phyloP scores from a whole-genome alignment of 495 filamentous ascomycete species.

The Corynascus novoguineensis region DNA sequence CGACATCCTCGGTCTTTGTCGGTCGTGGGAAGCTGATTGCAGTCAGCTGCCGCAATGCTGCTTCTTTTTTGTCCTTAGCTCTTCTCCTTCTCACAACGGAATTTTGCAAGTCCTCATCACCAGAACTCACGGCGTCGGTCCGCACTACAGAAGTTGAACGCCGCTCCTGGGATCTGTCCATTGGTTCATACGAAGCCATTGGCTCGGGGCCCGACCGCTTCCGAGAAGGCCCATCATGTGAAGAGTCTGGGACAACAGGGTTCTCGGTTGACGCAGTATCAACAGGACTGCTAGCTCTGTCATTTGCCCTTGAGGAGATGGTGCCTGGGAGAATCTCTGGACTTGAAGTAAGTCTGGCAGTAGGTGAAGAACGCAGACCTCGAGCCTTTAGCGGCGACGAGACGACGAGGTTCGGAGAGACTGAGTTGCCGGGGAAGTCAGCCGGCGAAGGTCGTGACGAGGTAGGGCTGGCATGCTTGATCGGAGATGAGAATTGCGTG shows the following conservation, averaged over 20 bases:
- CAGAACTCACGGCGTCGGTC: slow-evolving; percentile 4
- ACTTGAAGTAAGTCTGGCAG: slow-evolving; percentile 30
- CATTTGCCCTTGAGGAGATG: slow-evolving; percentile 11
- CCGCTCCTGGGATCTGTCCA: slow-evolving; percentile 33
- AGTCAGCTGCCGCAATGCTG: slow-evolving; percentile 33
- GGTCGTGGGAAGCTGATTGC: slow-evolving; percentile 34
- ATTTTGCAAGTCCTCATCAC: slow-evolving; percentile 23
- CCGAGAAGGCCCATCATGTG: slow-evolving; percentile 7
- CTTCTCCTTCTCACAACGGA: slow-evolving; percentile 16
- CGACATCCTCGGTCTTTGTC: slow-evolving; percentile 26
- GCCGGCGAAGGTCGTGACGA: slow-evolving; percentile 46
- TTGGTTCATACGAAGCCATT: slow-evolving; percentile 30
- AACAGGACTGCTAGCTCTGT: slow-evolving; percentile 20
- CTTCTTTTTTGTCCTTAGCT: slow-evolving; percentile 31
- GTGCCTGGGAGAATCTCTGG: slow-evolving; percentile 26
- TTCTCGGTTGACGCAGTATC: slow-evolving; percentile 12
- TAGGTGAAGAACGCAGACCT: slow-evolving; percentile 36
- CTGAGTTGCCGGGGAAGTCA: slow-evolving; percentile 31
- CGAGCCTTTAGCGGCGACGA: slow-evolving; percentile 44
- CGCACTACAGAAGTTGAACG: slow-evolving; percentile 17
- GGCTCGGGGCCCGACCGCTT: slow-evolving; percentile 25
- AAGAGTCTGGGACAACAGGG: slow-evolving; percentile 25
- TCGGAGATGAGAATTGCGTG: slow-evolving; percentile 41
- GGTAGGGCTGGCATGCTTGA: slow-evolving; percentile 41
- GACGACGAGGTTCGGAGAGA: slow-evolving; percentile 33